Evolutionary conservation across 2,329 filamentous ascomycete genomes (phyloP).

Genomic region (Phoma herbarum): DNA sequence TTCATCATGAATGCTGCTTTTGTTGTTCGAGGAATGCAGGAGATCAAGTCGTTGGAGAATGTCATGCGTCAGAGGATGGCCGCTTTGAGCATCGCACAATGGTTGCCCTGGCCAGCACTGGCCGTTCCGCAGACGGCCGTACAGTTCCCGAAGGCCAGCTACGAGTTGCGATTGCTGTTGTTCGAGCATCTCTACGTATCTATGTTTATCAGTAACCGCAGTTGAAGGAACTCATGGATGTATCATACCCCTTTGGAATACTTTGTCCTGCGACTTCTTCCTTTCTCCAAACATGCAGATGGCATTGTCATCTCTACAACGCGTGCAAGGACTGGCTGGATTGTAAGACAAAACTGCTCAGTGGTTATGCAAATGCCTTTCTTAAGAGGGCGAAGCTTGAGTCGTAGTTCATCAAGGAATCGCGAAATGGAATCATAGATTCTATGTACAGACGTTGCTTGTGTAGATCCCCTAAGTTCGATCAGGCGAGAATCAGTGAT

Average conservation of each 20-base stretch:
- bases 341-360: too few relatives aligned
- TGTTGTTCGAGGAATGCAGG: constrained; percentile 61
- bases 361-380: too few relatives aligned
- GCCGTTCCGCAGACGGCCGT: constrained; percentile 61
- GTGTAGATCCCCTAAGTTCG: too few relatives aligned
- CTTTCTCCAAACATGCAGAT: constrained; percentile 72
- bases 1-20: constrained; percentile 54
- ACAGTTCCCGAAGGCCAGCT: constrained; percentile 67
- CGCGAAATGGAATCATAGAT: too few relatives aligned
- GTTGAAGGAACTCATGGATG: background rate
- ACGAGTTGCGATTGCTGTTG: constrained; percentile 71
- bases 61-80: constrained; percentile 69
- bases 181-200: constrained; percentile 73
- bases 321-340: constrained; percentile 66
- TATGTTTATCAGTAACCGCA: constrained; percentile 40
- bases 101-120: constrained; percentile 65
- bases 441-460: too few relatives aligned
- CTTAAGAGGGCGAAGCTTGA: too few relatives aligned
- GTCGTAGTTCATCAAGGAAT: too few relatives aligned
- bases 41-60: constrained; percentile 68
- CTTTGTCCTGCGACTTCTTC: constrained; percentile 72
- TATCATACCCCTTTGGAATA: constrained; percentile 68
- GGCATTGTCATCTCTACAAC: constrained; percentile 70
- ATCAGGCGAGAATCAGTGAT: too few relatives aligned
- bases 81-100: constrained; percentile 61